Conservation (phyloP, 169 alveolate genomes). For the Eimeria praecox region DNA sequence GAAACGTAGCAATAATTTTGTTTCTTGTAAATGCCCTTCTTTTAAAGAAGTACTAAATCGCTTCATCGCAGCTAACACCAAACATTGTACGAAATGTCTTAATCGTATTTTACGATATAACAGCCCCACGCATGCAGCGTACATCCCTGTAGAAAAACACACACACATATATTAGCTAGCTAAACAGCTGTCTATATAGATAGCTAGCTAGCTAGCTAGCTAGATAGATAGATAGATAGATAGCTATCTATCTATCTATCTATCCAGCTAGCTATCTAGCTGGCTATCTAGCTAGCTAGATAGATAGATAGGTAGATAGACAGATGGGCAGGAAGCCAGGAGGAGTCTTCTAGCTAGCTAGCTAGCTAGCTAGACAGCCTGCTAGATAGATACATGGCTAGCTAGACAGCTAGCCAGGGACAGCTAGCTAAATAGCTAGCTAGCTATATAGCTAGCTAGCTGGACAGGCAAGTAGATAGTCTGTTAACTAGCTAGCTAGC, state of each 20-base stretch:
- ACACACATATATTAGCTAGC: neutral
- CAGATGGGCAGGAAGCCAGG: too few relatives aligned
- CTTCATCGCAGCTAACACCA: neutral
- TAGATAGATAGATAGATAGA: neutral
- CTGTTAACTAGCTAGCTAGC: neutral
- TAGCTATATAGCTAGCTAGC: neutral
- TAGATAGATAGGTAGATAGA: neutral
- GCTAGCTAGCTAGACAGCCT: neutral
- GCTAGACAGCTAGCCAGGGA: too few relatives aligned
- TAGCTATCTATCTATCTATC: neutral
- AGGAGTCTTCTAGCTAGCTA: too few relatives aligned
- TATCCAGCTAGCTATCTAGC: too few relatives aligned
- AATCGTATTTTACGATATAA: conserved; percentile 31
- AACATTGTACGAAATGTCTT: neutral
- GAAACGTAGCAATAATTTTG: conserved; percentile 42
- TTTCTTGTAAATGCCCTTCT: conserved; percentile 5
- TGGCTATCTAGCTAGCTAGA: neutral
- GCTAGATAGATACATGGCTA: neutral
- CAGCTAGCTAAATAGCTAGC: neutral
- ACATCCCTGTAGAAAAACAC: conserved; percentile 23
- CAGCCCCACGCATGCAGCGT: conserved; percentile 57
- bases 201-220: neutral
- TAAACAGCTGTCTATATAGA: too few relatives aligned
- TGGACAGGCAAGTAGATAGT: neutral
- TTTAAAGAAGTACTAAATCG: neutral